Conservation (phyloP, 768 basidiomycete species). For the Megacollybia marginata region DNA sequence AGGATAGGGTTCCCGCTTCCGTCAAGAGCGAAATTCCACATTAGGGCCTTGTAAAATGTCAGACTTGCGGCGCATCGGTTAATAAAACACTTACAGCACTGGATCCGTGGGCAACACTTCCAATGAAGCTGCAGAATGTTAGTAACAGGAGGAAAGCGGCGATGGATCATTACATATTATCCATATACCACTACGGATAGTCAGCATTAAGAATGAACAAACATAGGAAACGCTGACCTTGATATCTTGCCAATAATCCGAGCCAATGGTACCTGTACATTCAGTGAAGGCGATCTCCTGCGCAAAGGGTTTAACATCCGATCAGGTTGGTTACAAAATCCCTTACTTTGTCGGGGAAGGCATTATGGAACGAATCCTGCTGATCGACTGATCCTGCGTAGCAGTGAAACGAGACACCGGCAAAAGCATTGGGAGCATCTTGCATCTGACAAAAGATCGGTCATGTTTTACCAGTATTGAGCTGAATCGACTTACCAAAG, state of each 20-base stretch:
- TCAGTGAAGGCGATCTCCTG: constrained; percentile 22
- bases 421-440: constrained; percentile 43
- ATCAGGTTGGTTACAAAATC: not conserved
- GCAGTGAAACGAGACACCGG: constrained; percentile 66
- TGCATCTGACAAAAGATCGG: constrained; percentile 33
- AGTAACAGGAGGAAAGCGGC: not conserved
- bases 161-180: constrained; percentile 38
- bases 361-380: constrained; percentile 49
- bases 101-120: constrained; percentile 1
- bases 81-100: too few species aligned
- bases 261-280: constrained; percentile 57
- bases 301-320: too few species aligned
- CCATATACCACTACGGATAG: constrained; percentile 53
- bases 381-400: constrained; percentile 48
- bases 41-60: constrained; percentile 29
- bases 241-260: constrained; percentile 76
- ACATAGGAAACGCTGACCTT: constrained; percentile 34
- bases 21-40: constrained; percentile 74
- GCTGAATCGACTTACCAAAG: constrained; percentile 32
- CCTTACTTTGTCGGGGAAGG: constrained; percentile 44
- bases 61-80: too few species aligned
- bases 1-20: constrained; percentile 55
- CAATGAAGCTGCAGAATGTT: constrained; percentile 12
- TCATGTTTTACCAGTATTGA: not conserved
- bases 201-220: not conserved